phyloP scores from a whole-genome alignment of 345 rosid species.

The Moringa oleifera region DNA sequence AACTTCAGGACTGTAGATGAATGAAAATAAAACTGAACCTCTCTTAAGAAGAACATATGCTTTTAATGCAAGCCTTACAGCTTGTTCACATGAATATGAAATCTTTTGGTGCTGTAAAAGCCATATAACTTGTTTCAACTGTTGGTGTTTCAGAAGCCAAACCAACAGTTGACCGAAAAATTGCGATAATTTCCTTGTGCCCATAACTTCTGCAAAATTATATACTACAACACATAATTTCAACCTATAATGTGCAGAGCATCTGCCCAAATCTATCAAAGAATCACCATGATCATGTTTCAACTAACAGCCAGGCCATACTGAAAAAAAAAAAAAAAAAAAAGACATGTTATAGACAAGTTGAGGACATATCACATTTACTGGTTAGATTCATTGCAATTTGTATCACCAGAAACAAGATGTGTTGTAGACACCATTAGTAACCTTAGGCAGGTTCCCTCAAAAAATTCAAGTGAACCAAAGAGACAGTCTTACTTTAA shows the following conservation, averaged over 20 bases:
- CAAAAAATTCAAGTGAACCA: background rate
- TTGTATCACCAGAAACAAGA: background rate
- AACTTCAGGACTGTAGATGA: conserved; percentile 61
- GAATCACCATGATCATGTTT: no score
- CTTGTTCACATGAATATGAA: background rate
- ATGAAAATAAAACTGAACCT: background rate
- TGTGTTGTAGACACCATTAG: background rate
- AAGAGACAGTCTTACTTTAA: background rate
- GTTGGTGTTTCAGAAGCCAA: background rate
- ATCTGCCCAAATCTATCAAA: no score
- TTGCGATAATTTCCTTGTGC: no score
- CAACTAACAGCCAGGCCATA: no score
- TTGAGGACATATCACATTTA: background rate
- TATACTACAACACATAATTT: no score
- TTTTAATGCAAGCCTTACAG: background rate
- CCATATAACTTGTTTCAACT: background rate
- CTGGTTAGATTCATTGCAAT: background rate
- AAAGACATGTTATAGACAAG: no score
- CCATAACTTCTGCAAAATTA: no score
- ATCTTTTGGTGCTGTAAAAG: background rate
- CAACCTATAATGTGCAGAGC: background rate
- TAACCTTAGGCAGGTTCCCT: background rate
- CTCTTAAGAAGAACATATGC: background rate
- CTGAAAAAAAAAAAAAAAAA: no score
- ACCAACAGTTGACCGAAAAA: background rate